Evolutionary conservation across 2,329 filamentous ascomycete species (phyloP), one percentile per base, ranked within the genome.

Genomic region (Sclerotinia nivalis): DNA sequence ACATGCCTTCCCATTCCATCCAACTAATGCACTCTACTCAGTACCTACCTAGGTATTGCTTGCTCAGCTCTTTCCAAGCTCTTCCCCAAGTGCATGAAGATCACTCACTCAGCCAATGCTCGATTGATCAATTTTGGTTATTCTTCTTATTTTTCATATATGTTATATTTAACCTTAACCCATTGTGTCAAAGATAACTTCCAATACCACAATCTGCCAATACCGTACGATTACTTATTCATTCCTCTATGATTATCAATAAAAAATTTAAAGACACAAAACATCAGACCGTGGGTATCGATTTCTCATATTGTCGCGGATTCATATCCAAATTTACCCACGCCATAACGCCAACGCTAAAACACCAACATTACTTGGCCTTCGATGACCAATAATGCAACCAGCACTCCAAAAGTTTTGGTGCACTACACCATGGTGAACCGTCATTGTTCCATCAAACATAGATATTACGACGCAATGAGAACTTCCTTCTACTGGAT

Each of bases 281-380:
- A 68, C 37, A 49, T 34, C 65, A 68, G 58, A 68, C 66, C 66
- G 34, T 52, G 61, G 61, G 61, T 65, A 65, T 65, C 61, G 9
- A 52, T 28, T 65, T 52, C 61, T 49, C 40, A 22, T 52, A 43
- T 65, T 37, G n/a, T 54, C 61, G 20, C 22, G 47, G 7, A 25
- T 59, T 6, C 55, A 59, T 47, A 28, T 34, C 43, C 59, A 64
- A 20, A 52, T 64, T 25, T 25, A 15, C 49, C 47, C 15, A 43
- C 37, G 3, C 61, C 61, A 52, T 65, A 52, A 65, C 61, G 61
- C 61, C 61, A 40, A 43, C 49, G 61, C 61, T 65, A 65, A 52
- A 15, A 65, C 37, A 28, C 47, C 61, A 52, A 28, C 25, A 40
- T 65, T 28, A 47, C 10, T 25, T 37, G 45, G 45, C 45, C 15